Conservation (phyloP, 1,284 basidiomycete genomes). For the Leccinum fuscescens region DNA sequence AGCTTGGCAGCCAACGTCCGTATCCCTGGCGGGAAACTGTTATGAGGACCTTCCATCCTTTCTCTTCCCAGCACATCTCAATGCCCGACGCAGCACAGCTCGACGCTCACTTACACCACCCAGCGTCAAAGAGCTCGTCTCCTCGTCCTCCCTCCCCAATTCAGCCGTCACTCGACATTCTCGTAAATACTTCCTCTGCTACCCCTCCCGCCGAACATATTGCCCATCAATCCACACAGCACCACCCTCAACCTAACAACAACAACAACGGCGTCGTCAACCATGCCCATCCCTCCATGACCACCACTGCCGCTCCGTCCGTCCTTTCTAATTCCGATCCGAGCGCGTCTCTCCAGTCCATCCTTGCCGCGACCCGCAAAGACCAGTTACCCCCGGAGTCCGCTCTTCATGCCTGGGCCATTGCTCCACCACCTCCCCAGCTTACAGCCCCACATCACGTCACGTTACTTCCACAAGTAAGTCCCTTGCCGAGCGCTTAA, state of each 20-base stretch:
- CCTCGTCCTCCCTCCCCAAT: conserved; percentile 40
- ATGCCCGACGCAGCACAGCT: conserved; percentile 44
- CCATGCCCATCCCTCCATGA: conserved; percentile 36
- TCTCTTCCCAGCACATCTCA: conserved; percentile 43
- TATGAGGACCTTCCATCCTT: conserved; percentile 41
- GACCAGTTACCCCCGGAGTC: conserved; percentile 39
- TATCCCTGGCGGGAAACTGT: conserved; percentile 41
- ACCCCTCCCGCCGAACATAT: conserved; percentile 29
- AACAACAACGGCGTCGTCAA: conserved; percentile 29
- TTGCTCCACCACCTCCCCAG: conserved; percentile 29
- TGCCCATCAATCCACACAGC: conserved; percentile 28
- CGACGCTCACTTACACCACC: conserved; percentile 37
- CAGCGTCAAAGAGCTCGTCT: conserved; percentile 36
- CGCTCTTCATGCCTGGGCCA: conserved; percentile 43
- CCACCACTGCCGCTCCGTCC: conserved; percentile 36
- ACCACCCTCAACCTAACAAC: conserved; percentile 18
- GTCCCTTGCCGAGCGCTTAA: conserved; percentile 31
- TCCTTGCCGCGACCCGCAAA: conserved; percentile 50
- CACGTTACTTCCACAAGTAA: conserved; percentile 30
- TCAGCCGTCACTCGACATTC: conserved; percentile 38
- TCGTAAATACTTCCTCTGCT: conserved; percentile 37
- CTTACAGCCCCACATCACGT: conserved; percentile 32
- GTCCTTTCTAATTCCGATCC: conserved; percentile 45
- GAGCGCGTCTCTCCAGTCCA: conserved; percentile 62
- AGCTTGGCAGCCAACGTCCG: conserved; percentile 39